Evolutionary conservation across 805 yeast genomes (phyloP).

Genomic region (Metschnikowia koreensis): DNA sequence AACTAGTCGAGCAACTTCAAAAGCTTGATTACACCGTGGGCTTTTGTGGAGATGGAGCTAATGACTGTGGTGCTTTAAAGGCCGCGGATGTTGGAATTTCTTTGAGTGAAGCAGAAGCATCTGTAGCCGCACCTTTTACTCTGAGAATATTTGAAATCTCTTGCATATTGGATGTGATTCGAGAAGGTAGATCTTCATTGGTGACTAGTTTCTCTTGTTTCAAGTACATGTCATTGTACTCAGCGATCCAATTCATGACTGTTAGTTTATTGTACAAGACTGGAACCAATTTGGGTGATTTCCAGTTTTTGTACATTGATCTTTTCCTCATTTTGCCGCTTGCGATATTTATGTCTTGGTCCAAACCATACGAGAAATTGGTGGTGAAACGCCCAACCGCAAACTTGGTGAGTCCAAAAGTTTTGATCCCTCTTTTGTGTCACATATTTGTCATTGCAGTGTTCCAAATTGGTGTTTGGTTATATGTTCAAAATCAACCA

Average conservation of each 20-base stretch:
- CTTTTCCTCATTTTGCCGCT: constrained; percentile 85
- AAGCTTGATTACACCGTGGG: constrained; percentile 87
- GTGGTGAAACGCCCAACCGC: constrained; percentile 86
- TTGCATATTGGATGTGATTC: constrained; percentile 87
- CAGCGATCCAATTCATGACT: constrained; percentile 92
- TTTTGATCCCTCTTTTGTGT: constrained; percentile 77
- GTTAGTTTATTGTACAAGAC: constrained; percentile 80
- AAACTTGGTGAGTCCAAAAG: constrained; percentile 84
- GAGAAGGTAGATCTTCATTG: constrained; percentile 91
- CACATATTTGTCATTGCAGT: constrained; percentile 61
- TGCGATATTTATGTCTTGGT: constrained; percentile 98
- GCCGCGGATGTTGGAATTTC: constrained; percentile 98
- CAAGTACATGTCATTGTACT: constrained; percentile 95
- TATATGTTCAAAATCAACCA: constrained; percentile 47
- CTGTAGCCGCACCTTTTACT: constrained; percentile 98
- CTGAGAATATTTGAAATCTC: constrained; percentile 86
- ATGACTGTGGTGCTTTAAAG: constrained; percentile 97
- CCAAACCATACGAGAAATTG: constrained; percentile 65
- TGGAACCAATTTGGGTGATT: constrained; percentile 94
- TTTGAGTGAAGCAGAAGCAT: constrained; percentile 94
- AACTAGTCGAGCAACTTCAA: constrained; percentile 84
- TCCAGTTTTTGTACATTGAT: constrained; percentile 94
- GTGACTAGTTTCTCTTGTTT: constrained; percentile 96
- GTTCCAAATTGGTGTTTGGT: constrained; percentile 74
- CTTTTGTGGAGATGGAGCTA: constrained; percentile 99